Percentiles rank a stretch among this genome's conserved stretches.
Conservation (phyloP, 495 filamentous ascomycete genomes). For the Aspergillus baeticus region DNA sequence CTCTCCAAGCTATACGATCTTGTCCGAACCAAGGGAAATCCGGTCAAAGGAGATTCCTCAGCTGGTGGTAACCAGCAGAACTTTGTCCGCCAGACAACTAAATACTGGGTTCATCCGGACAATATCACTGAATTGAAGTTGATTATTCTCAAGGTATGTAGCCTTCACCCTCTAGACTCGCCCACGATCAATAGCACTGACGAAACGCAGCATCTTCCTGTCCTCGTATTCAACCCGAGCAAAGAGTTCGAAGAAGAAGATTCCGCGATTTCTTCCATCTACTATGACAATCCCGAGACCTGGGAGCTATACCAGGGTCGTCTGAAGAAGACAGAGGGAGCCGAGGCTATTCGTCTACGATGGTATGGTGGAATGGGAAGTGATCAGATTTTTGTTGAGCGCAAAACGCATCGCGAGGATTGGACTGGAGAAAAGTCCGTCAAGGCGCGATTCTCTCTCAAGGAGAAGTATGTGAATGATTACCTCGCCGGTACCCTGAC, state of each 20-base stretch:
- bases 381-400: slow-evolving; percentile 94
- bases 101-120: slow-evolving; percentile 99
- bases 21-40: slow-evolving; percentile 88
- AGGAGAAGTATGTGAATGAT: slow-evolving; percentile 96
- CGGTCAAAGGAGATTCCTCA: slow-evolving; percentile 84
- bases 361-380: slow-evolving; percentile 98
- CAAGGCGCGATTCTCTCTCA: slow-evolving; percentile 90
- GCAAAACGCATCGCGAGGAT: slow-evolving; percentile 97
- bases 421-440: slow-evolving; percentile 99
- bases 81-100: slow-evolving; percentile 96
- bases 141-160: slow-evolving; percentile 78
- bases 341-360: slow-evolving; percentile 91
- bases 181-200: slow-evolving; percentile 6
- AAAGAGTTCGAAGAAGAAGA: slow-evolving; percentile 93
- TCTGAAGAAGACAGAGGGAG: slow-evolving; percentile 95
- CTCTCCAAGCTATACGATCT: slow-evolving; percentile 94
- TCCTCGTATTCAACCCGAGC: slow-evolving; percentile 94
- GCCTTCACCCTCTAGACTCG: too few relatives aligned
- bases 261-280: slow-evolving; percentile 94
- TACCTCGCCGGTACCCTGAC: slow-evolving; percentile 80
- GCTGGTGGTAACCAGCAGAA: slow-evolving; percentile 92
- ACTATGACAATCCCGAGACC: slow-evolving; percentile 90
- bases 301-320: slow-evolving; percentile 94
- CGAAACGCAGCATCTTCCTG: slow-evolving; percentile 71
- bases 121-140: slow-evolving; percentile 98